Evolutionary conservation across 257 asterid species (phyloP), one percentile per base, ranked within the genome.

Genomic region (Thymus mandschuricus): DNA sequence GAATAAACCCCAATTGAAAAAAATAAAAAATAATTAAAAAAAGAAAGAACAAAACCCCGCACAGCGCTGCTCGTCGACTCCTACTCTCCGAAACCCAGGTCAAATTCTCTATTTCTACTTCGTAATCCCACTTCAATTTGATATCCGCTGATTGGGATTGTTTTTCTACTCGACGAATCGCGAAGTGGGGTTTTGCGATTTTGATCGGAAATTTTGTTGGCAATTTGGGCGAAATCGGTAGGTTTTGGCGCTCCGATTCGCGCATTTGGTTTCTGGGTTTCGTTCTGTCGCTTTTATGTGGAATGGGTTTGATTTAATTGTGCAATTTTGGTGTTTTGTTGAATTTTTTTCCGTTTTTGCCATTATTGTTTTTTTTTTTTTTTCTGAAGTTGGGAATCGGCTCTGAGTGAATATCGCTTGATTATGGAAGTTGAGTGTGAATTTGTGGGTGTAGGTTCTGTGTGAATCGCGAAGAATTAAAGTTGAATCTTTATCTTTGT

Each of bases 41-140:
- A 63, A 55, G 34, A 5, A 21, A 3, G 27, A 43, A 5, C 13
- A 50, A 71, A 71, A 46, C 57, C 56, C 52, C 52, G 21, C 41
- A 5, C 41, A 5, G 33, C 66, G 50, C 72, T 44, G 72, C 67
- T 64, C 60, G 33, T 62, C 65, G 50, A 62, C 61, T 61, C 68
- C 80, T 63, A 66, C 76, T 67, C 79, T 67, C 27, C 67, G 1
- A 30, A 50, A 21, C 64, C 83, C 83, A 84, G 90, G 95, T 83
- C 70, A 78, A 78, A 76, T 80, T 84, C 15, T 73, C 73, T 48
- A 60, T 64, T 59, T 33, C 75, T 60, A 44, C 60, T 40, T 57
- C 78, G 13, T 21, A 11, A 55, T 68, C 31, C 58, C 57, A 43
- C 58, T 68, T 33, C 10, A 76, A 30, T 61, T 75, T 73, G 65